Evolutionary conservation across 176 grass and related monocot genomes (phyloP), one percentile per base, ranked within the genome.

Genomic region (Avena atlantica): DNA sequence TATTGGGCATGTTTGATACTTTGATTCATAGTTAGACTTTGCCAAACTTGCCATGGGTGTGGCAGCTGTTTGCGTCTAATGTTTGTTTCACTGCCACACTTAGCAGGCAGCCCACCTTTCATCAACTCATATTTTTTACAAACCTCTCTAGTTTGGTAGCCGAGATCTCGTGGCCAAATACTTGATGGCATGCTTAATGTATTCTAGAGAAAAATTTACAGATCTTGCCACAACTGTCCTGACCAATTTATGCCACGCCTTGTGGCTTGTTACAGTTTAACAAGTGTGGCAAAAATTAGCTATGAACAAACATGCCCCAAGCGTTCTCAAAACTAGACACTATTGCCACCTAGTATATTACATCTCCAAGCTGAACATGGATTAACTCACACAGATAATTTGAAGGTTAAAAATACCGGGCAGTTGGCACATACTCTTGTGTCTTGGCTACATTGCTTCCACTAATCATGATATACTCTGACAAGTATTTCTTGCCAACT

Each of bases 401-500:
- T 9, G 4, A 50, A n/a, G 12, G 5, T 3, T 23, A 55, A 40
- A 11, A 40, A 23, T 12, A 61, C n/a, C 9, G 31, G 8, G 63
- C 6, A 57, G 49, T 56, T 9, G 4, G 9, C 16, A 8, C 16
- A 74, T 12, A 50, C 60, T 52, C 27, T 65, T 65, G 44, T 19
- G 48, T 20, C 25, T 67, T 67, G 6, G 63, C 63, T 25, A 80
- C 55, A 81, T 63, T 42, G 12, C 9, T 72, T 83, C 55, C 40
- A 84, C 20, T 70, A 79, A 85, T 80, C 45, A 73, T 72, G 36
- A 5, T 9, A 45, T 44, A 71, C 50, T 84, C 5, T 19, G 25
- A 70, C 17, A 14, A 73, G 2, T 45, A 74, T 83, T 56, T 50
- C 34, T 83, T 73, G 50, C 52, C 36, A 73, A 73, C 34, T 40